phyloP scores from a whole-genome alignment of 345 rosid genomes.

The Salix viminalis region DNA sequence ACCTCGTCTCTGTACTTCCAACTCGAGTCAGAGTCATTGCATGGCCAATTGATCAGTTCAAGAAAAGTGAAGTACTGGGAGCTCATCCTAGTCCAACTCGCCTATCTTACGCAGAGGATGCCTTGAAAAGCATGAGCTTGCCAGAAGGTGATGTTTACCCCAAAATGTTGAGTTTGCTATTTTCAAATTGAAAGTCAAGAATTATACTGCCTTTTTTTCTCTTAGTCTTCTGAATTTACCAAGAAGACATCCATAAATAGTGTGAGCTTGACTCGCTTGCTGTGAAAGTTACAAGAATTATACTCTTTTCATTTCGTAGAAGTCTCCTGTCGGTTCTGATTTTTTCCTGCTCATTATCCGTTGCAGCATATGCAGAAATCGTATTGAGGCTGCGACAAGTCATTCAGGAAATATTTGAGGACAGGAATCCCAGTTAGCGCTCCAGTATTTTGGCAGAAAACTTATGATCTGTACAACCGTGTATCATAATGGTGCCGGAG shows the following conservation, averaged over 20 bases:
- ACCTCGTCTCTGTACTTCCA: conserved; percentile 71
- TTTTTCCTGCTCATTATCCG: conserved; percentile 6
- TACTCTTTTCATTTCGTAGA: background rate
- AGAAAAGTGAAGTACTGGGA: conserved; percentile 41
- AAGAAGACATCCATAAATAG: too few species aligned
- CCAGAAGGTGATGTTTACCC: conserved; percentile 62
- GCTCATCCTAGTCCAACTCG: conserved; percentile 49
- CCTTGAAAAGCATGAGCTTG: conserved; percentile 67
- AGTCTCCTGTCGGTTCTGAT: background rate
- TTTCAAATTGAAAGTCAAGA: background rate
- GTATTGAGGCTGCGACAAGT: conserved; percentile 66
- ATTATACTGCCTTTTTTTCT: too few species aligned
- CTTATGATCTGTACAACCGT: background rate
- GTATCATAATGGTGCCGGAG: background rate
- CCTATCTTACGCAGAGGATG: conserved; percentile 83
- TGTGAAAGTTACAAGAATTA: too few species aligned
- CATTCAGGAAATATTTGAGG: conserved; percentile 51
- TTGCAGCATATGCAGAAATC: conserved; percentile 87
- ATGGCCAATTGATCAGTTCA: conserved; percentile 64
- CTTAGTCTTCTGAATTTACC: too few species aligned
- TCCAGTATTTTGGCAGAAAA: background rate
- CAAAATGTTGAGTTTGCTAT: background rate
- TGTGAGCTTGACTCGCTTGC: too few species aligned
- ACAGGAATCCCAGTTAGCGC: conserved; percentile 27
- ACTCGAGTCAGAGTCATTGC: conserved; percentile 69